These are phyloP conservation scores for Kalaharituber pfeilii DNA, from an alignment of 2,329 filamentous ascomycete species.

Conservation along the genomic window DNA sequence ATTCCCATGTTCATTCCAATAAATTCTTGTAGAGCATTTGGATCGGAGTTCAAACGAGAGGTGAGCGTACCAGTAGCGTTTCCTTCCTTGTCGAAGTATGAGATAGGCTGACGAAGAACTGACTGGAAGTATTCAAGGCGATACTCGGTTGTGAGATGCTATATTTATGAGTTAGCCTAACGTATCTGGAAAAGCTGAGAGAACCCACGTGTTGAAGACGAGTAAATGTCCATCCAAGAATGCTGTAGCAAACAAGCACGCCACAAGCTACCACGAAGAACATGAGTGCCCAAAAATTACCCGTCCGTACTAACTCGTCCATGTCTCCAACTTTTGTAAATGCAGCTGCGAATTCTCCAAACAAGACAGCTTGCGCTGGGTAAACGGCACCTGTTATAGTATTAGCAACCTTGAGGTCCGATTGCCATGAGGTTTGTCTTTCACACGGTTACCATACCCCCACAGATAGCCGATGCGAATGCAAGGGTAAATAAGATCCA, in stretches of 20 bases:
- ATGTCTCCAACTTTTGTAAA: slow-evolving; percentile 29
- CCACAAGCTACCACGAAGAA: slow-evolving; percentile 42
- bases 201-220: slow-evolving; percentile 14
- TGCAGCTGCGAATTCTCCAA: slow-evolving; percentile 37
- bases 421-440: too few species aligned
- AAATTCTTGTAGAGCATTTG: slow-evolving; percentile 35
- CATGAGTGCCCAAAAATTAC: slow-evolving; percentile 49
- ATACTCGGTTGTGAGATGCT: slow-evolving; percentile 16
- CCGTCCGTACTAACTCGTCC: slow-evolving; percentile 28
- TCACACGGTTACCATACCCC: slow-evolving; percentile 10
- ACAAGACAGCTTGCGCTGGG: slow-evolving; percentile 39
- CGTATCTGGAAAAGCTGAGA: not conserved
- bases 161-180: not conserved
- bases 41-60: slow-evolving; percentile 24
- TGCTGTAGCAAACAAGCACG: slow-evolving; percentile 38
- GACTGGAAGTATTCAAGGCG: slow-evolving; percentile 19
- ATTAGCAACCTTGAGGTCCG: too few species aligned
- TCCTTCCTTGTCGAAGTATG: slow-evolving; percentile 17
- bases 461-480: slow-evolving; percentile 30
- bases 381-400: slow-evolving; percentile 29
- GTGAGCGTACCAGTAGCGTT: slow-evolving; percentile 25
- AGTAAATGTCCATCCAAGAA: slow-evolving; percentile 26
- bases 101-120: slow-evolving; percentile 12
- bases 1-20: slow-evolving; percentile 34
- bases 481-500: slow-evolving; percentile 37